A percentile compares a stretch with the other conserved stretches of the same genome.
Conservation (phyloP, 1,139 yeast genomes). For the Saccharomycopsis hybrid region DNA sequence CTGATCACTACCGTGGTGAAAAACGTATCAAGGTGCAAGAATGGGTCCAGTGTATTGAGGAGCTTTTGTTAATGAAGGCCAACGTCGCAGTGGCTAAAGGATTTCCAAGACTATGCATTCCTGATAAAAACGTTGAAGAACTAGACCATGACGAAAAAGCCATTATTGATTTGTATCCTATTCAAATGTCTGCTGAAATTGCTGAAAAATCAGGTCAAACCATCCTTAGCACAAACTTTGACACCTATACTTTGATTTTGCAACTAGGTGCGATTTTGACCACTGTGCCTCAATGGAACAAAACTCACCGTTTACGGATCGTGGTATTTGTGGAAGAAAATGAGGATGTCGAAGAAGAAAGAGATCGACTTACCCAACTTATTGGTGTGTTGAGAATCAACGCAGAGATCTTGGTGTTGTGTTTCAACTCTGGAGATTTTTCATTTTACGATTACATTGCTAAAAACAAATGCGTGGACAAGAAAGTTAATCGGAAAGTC, state of each 20-base stretch:
- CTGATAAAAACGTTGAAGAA: conserved; percentile 31
- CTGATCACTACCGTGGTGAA: conserved; percentile 71
- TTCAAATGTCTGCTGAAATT: conserved; percentile 87
- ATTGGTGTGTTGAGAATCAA: conserved; percentile 75
- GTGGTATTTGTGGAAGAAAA: conserved; percentile 81
- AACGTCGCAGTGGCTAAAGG: conserved; percentile 94
- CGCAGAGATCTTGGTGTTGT: conserved; percentile 67
- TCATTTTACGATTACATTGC: conserved; percentile 69
- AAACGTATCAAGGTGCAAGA: conserved; percentile 58
- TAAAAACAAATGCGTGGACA: conserved; percentile 55
- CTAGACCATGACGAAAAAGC: conserved; percentile 31
- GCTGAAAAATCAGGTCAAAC: conserved; percentile 60
- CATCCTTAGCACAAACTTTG: conserved; percentile 81
- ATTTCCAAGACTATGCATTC: conserved; percentile 56
- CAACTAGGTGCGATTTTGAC: conserved; percentile 89
- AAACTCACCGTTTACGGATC: conserved; percentile 65
- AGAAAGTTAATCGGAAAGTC: conserved; percentile 29
- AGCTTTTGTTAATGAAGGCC: conserved; percentile 83
- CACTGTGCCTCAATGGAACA: conserved; percentile 91
- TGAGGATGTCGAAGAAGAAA: conserved; percentile 67
- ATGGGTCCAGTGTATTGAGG: conserved; percentile 93
- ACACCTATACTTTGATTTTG: conserved; percentile 85
- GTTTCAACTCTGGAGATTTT: conserved; percentile 56
- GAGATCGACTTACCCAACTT: conserved; percentile 49
- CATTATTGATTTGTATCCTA: conserved; percentile 85